phyloP scores from a whole-genome alignment of 768 basidiomycete species.

The Russula earlei region DNA sequence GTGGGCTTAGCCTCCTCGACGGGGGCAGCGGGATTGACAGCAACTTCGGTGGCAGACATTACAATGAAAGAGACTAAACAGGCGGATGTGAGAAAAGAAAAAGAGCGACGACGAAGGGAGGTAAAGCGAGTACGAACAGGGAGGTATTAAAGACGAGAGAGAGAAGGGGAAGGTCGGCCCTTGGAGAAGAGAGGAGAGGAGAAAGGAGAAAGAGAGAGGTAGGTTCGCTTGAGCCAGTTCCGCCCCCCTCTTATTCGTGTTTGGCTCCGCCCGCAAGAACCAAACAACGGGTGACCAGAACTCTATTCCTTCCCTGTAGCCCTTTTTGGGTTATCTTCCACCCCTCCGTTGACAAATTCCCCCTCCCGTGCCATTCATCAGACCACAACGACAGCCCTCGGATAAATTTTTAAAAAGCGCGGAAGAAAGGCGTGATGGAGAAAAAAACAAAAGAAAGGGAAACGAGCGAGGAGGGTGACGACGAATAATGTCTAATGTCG shows the following conservation, averaged over 20 bases:
- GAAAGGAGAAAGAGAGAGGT: slow-evolving; percentile 26
- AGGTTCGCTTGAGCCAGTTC: slow-evolving; percentile 17
- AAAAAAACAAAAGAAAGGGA: background rate
- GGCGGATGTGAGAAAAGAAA: background rate
- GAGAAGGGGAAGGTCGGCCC: slow-evolving; percentile 36
- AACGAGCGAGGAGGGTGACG: background rate
- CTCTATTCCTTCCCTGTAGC: slow-evolving; percentile 21
- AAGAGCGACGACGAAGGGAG: background rate
- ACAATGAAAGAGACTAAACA: slow-evolving; percentile 30
- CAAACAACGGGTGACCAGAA: slow-evolving; percentile 30
- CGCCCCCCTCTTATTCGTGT: slow-evolving; percentile 31
- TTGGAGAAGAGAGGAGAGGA: slow-evolving; percentile 24
- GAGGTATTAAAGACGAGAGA: slow-evolving; percentile 52
- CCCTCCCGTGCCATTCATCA: background rate
- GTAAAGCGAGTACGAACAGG: background rate
- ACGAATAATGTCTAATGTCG: slow-evolving; percentile 3
- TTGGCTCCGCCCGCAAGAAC: slow-evolving; percentile 23
- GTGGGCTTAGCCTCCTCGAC: slow-evolving; percentile 46
- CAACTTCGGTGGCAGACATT: slow-evolving; percentile 73
- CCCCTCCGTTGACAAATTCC: background rate
- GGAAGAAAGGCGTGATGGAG: background rate
- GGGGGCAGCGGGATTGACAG: slow-evolving; percentile 35
- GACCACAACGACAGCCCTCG: background rate
- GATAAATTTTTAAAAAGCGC: background rate
- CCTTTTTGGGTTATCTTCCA: background rate